A percentile compares a stretch with the other conserved stretches of the same genome.
Evolutionary conservation across 2,329 filamentous ascomycete genomes (phyloP).

Genomic region (Sarocladium oryzae): DNA sequence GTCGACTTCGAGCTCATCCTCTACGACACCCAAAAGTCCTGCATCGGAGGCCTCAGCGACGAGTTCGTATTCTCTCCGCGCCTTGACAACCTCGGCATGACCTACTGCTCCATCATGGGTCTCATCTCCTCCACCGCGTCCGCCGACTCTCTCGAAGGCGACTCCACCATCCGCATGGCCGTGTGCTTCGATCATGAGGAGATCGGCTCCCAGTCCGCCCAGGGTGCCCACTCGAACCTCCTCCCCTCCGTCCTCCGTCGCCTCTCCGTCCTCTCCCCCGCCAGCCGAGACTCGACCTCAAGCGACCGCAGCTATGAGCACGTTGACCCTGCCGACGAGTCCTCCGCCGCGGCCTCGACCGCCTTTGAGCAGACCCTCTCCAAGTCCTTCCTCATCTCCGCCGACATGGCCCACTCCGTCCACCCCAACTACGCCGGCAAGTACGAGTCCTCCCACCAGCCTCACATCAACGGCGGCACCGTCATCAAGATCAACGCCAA

Average conservation of each 20-base stretch:
- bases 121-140: slow-evolving; percentile 72
- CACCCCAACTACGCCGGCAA: slow-evolving; percentile 92
- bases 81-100: slow-evolving; percentile 94
- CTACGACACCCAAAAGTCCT: slow-evolving; percentile 89
- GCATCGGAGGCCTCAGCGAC: slow-evolving; percentile 81
- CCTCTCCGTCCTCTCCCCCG: slow-evolving; percentile 69
- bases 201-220: slow-evolving; percentile 85
- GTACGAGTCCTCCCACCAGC: slow-evolving; percentile 85
- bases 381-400: slow-evolving; percentile 87
- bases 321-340: slow-evolving; percentile 50
- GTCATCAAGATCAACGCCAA: slow-evolving; percentile 99
- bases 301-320: slow-evolving; percentile 57
- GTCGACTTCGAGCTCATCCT: slow-evolving; percentile 95
- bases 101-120: slow-evolving; percentile 82
- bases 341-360: slow-evolving; percentile 71
- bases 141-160: slow-evolving; percentile 60
- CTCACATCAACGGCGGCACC: slow-evolving; percentile 92
- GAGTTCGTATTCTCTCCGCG: slow-evolving; percentile 96
- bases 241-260: slow-evolving; percentile 82
- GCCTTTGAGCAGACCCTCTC: slow-evolving; percentile 90
- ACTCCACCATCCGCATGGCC: slow-evolving; percentile 80
- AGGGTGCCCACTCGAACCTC: slow-evolving; percentile 89
- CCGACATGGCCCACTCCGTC: slow-evolving; percentile 95
- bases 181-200: slow-evolving; percentile 98
- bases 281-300: slow-evolving; percentile 50